phyloP scores from a whole-genome alignment of 2,329 filamentous ascomycete species.

The Colletotrichum lindemuthianum region DNA sequence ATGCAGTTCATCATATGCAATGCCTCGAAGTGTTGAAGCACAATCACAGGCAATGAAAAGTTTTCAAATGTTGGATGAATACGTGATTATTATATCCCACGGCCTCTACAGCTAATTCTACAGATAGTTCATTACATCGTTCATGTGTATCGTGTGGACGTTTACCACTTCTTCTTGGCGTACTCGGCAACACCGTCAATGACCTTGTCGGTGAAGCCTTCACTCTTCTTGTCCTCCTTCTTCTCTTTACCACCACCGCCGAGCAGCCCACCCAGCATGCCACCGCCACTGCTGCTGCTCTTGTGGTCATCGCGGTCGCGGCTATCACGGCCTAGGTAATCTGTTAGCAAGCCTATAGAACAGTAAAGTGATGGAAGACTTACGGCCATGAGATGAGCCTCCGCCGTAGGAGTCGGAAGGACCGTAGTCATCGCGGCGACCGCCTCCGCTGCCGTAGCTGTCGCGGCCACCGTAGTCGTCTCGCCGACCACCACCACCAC shows the following conservation, averaged over 20 bases:
- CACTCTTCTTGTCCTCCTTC: slow-evolving; percentile 20
- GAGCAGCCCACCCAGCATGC: slow-evolving; percentile 21
- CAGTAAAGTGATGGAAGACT: background rate
- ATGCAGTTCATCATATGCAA: no score
- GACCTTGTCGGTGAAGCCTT: slow-evolving; percentile 31
- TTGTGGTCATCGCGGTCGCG: slow-evolving; percentile 8
- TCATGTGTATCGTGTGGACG: background rate
- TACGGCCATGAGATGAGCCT: slow-evolving; percentile 18
- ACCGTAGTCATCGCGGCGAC: slow-evolving; percentile 14
- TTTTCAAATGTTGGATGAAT: background rate
- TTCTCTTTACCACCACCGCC: slow-evolving; percentile 25
- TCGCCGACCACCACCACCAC: background rate
- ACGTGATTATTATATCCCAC: slow-evolving; percentile 8
- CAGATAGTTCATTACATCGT: slow-evolving; percentile 30
- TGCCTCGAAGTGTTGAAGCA: background rate
- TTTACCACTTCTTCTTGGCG: slow-evolving; percentile 35
- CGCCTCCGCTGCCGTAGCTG: background rate
- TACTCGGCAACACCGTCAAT: slow-evolving; percentile 29
- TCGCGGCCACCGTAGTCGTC: background rate
- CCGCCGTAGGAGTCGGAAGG: slow-evolving; percentile 16
- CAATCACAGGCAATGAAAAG: background rate
- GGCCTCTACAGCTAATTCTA: slow-evolving; percentile 13
- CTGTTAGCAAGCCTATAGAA: background rate
- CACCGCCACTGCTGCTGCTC: slow-evolving; percentile 10
- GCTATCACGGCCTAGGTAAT: slow-evolving; percentile 7